A percentile compares a stretch with the other conserved stretches of the same genome.
These are phyloP conservation scores for Coemansia sp. DNA, from an alignment of 192 early-diverging fungal species.

Conservation along the genomic window DNA sequence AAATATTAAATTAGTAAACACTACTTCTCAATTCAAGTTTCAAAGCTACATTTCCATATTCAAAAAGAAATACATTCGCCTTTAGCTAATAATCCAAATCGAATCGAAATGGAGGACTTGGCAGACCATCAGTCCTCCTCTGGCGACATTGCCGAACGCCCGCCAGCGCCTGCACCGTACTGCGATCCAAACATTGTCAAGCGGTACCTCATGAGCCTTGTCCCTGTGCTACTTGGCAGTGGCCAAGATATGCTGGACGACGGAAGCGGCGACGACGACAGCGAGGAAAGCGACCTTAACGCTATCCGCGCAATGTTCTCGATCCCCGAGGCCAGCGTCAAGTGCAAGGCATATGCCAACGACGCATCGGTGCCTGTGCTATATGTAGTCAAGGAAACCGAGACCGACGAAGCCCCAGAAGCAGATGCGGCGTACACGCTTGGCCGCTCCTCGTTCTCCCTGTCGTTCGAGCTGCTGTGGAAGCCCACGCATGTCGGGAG, in stretches of 20 bases:
- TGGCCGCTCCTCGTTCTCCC: slow-evolving; percentile 51
- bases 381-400: slow-evolving; percentile 77
- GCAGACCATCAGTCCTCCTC: slow-evolving; percentile 10
- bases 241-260: slow-evolving; percentile 5
- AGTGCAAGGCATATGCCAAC: slow-evolving; percentile 71
- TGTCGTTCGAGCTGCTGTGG: slow-evolving; percentile 75
- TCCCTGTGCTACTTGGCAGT: slow-evolving; percentile 68
- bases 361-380: slow-evolving; percentile 70
- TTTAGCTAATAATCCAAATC: slow-evolving; percentile 8
- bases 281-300: slow-evolving; percentile 57
- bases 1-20: not conserved
- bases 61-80: not conserved
- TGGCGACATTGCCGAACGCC: slow-evolving; percentile 11
- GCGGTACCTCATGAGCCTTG: slow-evolving; percentile 68
- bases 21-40: not conserved
- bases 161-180: slow-evolving; percentile 13
- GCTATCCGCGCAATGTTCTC: slow-evolving; percentile 61
- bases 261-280: slow-evolving; percentile 25
- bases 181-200: slow-evolving; percentile 65
- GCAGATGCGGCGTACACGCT: slow-evolving; percentile 10
- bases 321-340: slow-evolving; percentile 68
- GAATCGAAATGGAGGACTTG: slow-evolving; percentile 36
- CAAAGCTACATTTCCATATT: not conserved
- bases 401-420: slow-evolving; percentile 22
- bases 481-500: slow-evolving; percentile 70